Conservation (phyloP, 192 early-diverging fungal genomes). For the Cladochytrium replicatum region DNA sequence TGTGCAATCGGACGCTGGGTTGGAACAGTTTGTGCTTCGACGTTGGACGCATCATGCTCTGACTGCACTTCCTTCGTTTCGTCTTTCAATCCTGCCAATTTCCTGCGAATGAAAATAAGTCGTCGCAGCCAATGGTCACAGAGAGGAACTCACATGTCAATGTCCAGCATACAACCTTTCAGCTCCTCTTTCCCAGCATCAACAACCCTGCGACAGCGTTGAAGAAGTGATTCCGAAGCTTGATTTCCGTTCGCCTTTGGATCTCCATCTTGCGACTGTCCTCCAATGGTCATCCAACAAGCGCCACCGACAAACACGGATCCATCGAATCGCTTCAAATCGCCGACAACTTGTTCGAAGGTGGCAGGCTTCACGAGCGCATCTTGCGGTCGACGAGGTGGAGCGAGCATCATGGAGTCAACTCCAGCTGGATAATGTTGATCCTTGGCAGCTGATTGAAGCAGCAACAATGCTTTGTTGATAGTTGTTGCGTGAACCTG, state of each 20-base stretch:
- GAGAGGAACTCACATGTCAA: slow-evolving; percentile 11
- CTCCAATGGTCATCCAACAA: slow-evolving; percentile 5
- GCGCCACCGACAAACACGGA: slow-evolving; percentile 11
- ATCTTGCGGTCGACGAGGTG: slow-evolving; percentile 22
- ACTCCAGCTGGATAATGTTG: slow-evolving; percentile 23
- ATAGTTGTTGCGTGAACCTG: slow-evolving; percentile 28
- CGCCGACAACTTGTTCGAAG: slow-evolving; percentile 8
- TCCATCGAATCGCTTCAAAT: slow-evolving; percentile 14
- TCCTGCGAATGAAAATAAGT: no score
- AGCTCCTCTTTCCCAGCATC: slow-evolving; percentile 11
- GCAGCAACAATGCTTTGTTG: slow-evolving; percentile 21
- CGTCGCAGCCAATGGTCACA: no score
- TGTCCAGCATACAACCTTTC: slow-evolving; percentile 5
- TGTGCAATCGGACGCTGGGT: no score
- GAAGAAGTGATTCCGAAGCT: background rate
- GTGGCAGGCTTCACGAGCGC: slow-evolving; percentile 25
- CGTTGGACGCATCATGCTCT: no score
- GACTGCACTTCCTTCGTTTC: no score
- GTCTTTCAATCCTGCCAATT: no score
- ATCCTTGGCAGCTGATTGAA: slow-evolving; percentile 31
- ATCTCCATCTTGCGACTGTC: slow-evolving; percentile 1
- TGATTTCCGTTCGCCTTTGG: background rate
- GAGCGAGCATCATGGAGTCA: slow-evolving; percentile 23
- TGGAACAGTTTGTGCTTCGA: no score
- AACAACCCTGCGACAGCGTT: background rate